Evolutionary conservation across 805 yeast genomes (phyloP), one percentile per base, ranked within the genome.

Genomic region (Saccharomycopsis guyanensis): DNA sequence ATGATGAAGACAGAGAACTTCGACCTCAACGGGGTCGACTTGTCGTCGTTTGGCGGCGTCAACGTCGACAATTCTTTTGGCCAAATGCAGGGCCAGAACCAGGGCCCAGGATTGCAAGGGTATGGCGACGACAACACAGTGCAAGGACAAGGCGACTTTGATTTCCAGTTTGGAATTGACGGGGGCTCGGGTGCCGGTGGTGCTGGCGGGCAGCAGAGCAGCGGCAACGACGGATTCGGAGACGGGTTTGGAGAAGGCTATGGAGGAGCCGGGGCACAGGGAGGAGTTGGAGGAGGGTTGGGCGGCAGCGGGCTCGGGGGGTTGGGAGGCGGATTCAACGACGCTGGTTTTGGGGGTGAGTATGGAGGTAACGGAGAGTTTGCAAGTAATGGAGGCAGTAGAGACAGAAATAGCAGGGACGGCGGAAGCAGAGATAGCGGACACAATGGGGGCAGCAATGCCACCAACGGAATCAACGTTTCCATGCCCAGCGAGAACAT

Each of bases 401-500:
- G 22, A 12, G 38, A 18, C n/a, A 22, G 16, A n/a, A 19, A 31
- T 12, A 18, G 27, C 27, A 23, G 16, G 27, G 38, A 24, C 35
- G 16, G 34, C 4, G 13, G 13, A 3, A 38, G 19, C 33, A 34
- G 27, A 5, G 18, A 3, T 15, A 42, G 37, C n/a, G 24, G 29
- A 25, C 20, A 38, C 33, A 33, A 23, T 7, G 35, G 4, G 3
- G 18, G 35, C 18, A 42, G 18, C 35, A 33, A 36, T 12, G 29
- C 20, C 27, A 20, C 16, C 31, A 7, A 19, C 7, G 33, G 20
- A n/a, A 48, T 42, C 31, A 44, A 23, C 18, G 36, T n/a, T n/a
- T n/a, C n/a, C n/a, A n/a, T n/a, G n/a, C n/a, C n/a, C n/a, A 42
- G 41, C 38, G 34, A 23, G 22, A 45, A 36, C 16, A 22, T 36